Base-by-base conservation (phyloP, 164 flowering plant species). In the Piper longum region DNA sequence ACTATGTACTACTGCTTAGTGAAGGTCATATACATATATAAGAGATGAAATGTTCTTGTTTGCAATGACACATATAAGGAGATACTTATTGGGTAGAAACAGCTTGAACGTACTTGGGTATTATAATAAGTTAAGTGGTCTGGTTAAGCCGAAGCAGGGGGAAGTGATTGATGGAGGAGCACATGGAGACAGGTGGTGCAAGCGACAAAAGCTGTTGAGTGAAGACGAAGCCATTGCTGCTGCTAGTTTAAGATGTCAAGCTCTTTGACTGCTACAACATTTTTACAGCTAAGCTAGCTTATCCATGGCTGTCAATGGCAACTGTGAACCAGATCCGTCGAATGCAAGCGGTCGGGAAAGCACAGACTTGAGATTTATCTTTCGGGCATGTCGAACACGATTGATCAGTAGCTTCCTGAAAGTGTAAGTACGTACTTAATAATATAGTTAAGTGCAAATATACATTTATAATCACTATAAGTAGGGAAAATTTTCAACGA, bases 101-200 rank as follows among this genome's bases (percentile, higher is more conserved):
- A 45, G 54, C 11, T 39, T 48, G 16, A 45, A 26, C 36, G 44
- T 45, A 45, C 36, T 44, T 9, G 6, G 6, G 48, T 44, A 44
- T 44, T 44, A 44, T 44, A 44, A 5, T 44, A 56, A 64, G 51
- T 13, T 5, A 55, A 19, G 60, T 56, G 48, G 66, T 56, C 52
- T 11, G 60, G 59, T 42, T 60, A 44, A 64, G 57, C 59, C 18
- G 57, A 55, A 64, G 43, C 60, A 64, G 58, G 60, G 39, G 60
- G 41, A 41, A 13, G 26, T 17, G 56, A 52, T 48, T 40, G 45
- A 17, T n/a, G 48, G 54, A 5, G 44, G 41, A 42, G 59, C 66
- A 64, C 66, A 64, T 64, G 66, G 60, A 64, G 54, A 42, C 52
- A 41, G 54, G 45, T 42, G 5, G 43, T 4, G 60, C 18, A 64